A percentile compares a stretch with the other conserved stretches of the same genome.
Conservation (phyloP, 768 basidiomycete genomes). For the Chalciporus sphaerocephalus region DNA sequence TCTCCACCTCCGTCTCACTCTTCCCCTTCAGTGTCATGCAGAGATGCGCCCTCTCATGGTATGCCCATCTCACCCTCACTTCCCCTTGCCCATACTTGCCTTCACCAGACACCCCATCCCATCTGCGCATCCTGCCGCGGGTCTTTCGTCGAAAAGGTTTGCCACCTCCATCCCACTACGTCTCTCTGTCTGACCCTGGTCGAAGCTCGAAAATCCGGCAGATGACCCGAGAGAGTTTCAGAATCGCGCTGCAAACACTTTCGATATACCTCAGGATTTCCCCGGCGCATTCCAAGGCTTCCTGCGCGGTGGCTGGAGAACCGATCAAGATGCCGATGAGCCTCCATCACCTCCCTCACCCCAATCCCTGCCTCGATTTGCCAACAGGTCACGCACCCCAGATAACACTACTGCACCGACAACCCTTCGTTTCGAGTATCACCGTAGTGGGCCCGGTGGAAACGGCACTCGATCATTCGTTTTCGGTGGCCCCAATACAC, state of each 20-base stretch:
- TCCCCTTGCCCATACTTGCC: conserved; percentile 3
- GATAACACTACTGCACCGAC: conserved; percentile 17
- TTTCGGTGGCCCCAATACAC: conserved; percentile 33
- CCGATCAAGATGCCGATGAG: neutral
- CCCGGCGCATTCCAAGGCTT: conserved; percentile 45
- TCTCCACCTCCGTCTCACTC: conserved; percentile 9
- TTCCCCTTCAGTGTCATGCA: conserved; percentile 62
- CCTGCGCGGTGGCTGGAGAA: conserved; percentile 36
- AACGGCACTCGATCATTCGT: conserved; percentile 33
- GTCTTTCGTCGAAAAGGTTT: conserved; percentile 78
- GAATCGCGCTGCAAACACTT: conserved; percentile 28
- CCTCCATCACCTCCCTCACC: conserved; percentile 6
- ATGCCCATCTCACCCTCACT: conserved; percentile 13
- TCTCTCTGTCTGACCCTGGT: conserved; percentile 2
- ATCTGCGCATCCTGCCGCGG: conserved; percentile 79
- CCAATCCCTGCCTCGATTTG: conserved; percentile 10
- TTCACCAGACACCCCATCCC: conserved; percentile 66
- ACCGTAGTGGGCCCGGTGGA: conserved; percentile 27
- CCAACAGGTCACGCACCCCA: conserved; percentile 6
- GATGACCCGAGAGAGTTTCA: conserved; percentile 76
- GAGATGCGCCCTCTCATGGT: conserved; percentile 91
- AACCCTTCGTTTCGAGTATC: conserved; percentile 37
- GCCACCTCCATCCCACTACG: conserved; percentile 4
- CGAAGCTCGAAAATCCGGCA: conserved; percentile 65
- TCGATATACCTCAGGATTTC: conserved; percentile 26